These are phyloP conservation scores for Mediolabrus comicus DNA, from an alignment of 108 stramenopile genomes.

Conservation along the genomic window DNA sequence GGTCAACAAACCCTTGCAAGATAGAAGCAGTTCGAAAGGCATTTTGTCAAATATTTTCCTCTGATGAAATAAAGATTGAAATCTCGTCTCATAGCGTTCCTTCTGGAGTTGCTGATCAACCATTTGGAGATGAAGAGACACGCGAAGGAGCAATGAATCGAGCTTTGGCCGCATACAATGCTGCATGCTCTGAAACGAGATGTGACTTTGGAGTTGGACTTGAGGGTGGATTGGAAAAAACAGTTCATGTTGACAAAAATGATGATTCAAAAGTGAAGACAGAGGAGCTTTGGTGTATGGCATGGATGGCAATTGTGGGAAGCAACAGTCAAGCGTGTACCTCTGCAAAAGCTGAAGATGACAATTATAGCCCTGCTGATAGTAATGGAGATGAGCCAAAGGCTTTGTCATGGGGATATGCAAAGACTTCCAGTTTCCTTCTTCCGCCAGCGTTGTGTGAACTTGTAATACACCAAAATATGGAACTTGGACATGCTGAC, in stretches of 20 bases:
- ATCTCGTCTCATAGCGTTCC: slow-evolving; percentile 55
- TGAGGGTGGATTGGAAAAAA: slow-evolving; percentile 90
- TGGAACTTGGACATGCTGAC: slow-evolving; percentile 94
- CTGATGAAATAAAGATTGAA: slow-evolving; percentile 24
- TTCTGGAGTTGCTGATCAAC: slow-evolving; percentile 83
- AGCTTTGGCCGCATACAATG: slow-evolving; percentile 60
- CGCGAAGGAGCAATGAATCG: slow-evolving; percentile 80
- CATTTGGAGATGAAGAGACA: slow-evolving; percentile 89
- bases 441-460: slow-evolving; percentile 68
- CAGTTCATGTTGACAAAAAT: not conserved
- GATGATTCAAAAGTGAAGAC: not conserved
- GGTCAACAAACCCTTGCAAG: slow-evolving; percentile 85
- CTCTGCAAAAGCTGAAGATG: slow-evolving; percentile 7
- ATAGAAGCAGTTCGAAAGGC: slow-evolving; percentile 68
- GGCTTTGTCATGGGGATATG: slow-evolving; percentile 35
- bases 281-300: slow-evolving; percentile 81
- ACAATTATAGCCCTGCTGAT: slow-evolving; percentile 1
- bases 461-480: slow-evolving; percentile 59
- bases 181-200: slow-evolving; percentile 18
- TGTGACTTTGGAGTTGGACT: slow-evolving; percentile 79
- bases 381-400: slow-evolving; percentile 5
- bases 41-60: slow-evolving; percentile 30
- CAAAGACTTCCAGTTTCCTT: slow-evolving; percentile 82
- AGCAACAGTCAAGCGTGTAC: slow-evolving; percentile 23
- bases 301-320: slow-evolving; percentile 91